These are phyloP conservation scores for Melanomma pulvis-pyrius DNA, from an alignment of 495 filamentous ascomycete genomes.

Conservation along the genomic window DNA sequence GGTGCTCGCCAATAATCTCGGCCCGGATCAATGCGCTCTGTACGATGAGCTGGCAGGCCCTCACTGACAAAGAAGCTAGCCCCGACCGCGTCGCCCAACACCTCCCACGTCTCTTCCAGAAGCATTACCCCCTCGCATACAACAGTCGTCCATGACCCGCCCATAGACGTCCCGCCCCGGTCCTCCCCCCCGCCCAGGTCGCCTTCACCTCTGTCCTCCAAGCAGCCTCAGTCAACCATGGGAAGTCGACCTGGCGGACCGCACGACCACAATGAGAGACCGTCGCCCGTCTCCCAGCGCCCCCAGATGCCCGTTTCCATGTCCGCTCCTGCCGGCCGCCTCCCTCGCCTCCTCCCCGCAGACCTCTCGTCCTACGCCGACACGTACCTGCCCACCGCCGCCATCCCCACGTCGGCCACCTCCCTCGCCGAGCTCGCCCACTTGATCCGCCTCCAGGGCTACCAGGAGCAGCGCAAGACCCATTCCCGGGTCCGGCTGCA, in stretches of 20 bases:
- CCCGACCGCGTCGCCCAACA: conserved; percentile 36
- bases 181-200: conserved; percentile 40
- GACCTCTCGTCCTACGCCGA: conserved; percentile 48
- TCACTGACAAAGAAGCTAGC: conserved; percentile 22
- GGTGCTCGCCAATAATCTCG: conserved; percentile 27
- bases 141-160: conserved; percentile 28
- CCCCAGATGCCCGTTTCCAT: conserved; percentile 37
- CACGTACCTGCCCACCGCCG: conserved; percentile 43
- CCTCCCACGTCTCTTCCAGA: conserved; percentile 41
- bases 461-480: conserved; percentile 71
- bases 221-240: conserved; percentile 33
- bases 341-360: conserved; percentile 48
- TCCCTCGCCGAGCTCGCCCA: conserved; percentile 72
- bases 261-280: conserved; percentile 36
- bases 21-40: conserved; percentile 34
- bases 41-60: conserved; percentile 39
- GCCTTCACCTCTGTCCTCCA: conserved; percentile 32
- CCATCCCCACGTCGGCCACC: conserved; percentile 54
- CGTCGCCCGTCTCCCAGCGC: conserved; percentile 25
- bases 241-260: conserved; percentile 39
- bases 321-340: conserved; percentile 49
- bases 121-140: conserved; percentile 37
- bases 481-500: conserved; percentile 69
- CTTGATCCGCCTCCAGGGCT: conserved; percentile 68
- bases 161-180: conserved; percentile 29